phyloP scores from a whole-genome alignment of 2,329 filamentous ascomycete genomes.

The Calonectria montana region DNA sequence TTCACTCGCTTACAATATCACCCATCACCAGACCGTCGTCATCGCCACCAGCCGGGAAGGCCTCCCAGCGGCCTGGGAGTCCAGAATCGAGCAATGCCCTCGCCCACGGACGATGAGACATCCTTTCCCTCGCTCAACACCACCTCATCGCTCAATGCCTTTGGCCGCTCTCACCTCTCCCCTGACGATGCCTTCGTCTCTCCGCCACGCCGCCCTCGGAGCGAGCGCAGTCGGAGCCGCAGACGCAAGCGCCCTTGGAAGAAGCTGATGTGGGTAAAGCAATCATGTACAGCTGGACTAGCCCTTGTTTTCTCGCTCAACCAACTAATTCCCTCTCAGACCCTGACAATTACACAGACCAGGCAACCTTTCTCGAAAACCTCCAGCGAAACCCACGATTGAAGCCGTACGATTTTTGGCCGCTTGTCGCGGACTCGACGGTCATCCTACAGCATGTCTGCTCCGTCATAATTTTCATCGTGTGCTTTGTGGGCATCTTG shows the following conservation, averaged over 20 bases:
- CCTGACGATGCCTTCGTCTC: conserved; percentile 87
- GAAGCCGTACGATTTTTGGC: conserved; percentile 98
- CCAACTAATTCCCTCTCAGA: conserved; percentile 60
- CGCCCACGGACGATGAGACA: conserved; percentile 53
- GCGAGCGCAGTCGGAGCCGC: conserved; percentile 73
- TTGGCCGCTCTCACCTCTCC: conserved; percentile 76
- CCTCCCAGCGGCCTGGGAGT: not conserved
- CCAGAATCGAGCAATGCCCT: conserved; percentile 45
- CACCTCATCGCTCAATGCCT: conserved; percentile 44
- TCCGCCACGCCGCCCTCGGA: conserved; percentile 65
- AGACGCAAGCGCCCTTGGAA: conserved; percentile 84
- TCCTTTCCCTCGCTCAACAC: conserved; percentile 49
- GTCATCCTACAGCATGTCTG: conserved; percentile 98
- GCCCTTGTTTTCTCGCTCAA: not conserved
- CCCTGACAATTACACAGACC: conserved; percentile 99
- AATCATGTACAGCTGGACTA: conserved; percentile 65
- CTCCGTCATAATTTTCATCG: conserved; percentile 93
- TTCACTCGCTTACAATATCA: not conserved
- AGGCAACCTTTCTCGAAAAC: conserved; percentile 95
- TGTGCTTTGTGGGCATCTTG: conserved; percentile 92
- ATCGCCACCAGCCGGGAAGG: not conserved
- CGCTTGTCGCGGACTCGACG: conserved; percentile 91
- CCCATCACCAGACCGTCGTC: not conserved
- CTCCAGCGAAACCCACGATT: conserved; percentile 94
- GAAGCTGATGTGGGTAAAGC: conserved; percentile 98